Base-by-base conservation (phyloP, 176 grass and related monocot genomes). In the Areca catechu region DNA sequence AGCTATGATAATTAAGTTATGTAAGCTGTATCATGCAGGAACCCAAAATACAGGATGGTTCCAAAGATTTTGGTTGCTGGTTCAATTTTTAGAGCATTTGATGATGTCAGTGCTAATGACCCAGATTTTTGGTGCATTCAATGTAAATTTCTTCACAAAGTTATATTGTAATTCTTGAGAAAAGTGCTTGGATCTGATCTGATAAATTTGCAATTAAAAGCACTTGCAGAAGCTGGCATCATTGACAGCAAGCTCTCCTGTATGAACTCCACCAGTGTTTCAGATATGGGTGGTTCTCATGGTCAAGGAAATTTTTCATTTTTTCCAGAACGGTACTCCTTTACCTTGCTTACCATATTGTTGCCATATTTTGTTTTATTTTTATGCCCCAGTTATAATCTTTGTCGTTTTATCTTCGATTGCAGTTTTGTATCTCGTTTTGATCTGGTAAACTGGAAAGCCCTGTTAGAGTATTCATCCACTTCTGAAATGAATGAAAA, bases 51-150 rank as follows among this genome's bases (percentile, higher is more conserved):
- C 60, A 88, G 60, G 59, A 88, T 97, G 60, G 53, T 82, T 57
- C 81, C 93, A 34, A 63, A 24, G 55, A 59, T 74, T 57, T 53
- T 80, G 69, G 57, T 72, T 80, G 61, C 61, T 74, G 62, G 65
- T 29, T 62, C 83, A 60, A 50, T 77, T 23, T 49, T 54, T 66
- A 78, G 7, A 66, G 86, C 84, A 27, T 91, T 97, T 70, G 80
- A 97, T 72, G 87, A 97, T 84, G 70, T 97, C 37, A 71, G 71
- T 62, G 37, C 65, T 60, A 64, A 83, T 9, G 84, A 97, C 27
- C 81, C 81, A 15, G 93, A 97, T 75, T 97, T 97, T 71, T 88
- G 85, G 72, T 91, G 54, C 74, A 97, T 97, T 66, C 93, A 97
- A 50, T 85, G 93, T 97, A 85, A 88, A 86, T 81, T 68, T 23